Percentiles rank a stretch among this genome's conserved stretches.
phyloP scores from a whole-genome alignment of 805 yeast species.

The Clavispora phyllophila region DNA sequence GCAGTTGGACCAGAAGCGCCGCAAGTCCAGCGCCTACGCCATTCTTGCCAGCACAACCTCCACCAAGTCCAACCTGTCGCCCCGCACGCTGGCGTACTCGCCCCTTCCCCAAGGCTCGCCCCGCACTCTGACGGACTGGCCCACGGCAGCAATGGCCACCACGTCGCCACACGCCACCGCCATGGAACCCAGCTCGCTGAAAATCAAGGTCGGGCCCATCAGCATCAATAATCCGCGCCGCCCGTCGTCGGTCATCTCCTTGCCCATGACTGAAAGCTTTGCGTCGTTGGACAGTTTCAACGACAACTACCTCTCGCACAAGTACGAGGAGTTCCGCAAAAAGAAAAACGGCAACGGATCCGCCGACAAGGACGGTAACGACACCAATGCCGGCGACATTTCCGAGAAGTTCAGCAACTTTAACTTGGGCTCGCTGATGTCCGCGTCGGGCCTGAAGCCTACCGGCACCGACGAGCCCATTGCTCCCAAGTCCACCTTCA shows the following conservation, averaged over 20 bases:
- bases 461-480: neutral
- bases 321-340: conserved; percentile 29
- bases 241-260: conserved; percentile 65
- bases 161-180: neutral
- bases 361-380: neutral
- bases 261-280: conserved; percentile 69
- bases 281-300: conserved; percentile 73
- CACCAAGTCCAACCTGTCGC: neutral
- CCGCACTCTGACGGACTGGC: neutral
- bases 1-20: conserved; percentile 34
- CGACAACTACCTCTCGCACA: conserved; percentile 45
- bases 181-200: conserved; percentile 2
- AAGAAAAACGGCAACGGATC: conserved; percentile 4
- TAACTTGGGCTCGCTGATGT: conserved; percentile 35
- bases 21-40: conserved; percentile 20
- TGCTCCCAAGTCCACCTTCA: conserved; percentile 3
- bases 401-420: conserved; percentile 32
- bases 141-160: neutral
- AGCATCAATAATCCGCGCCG: conserved; percentile 20
- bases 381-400: conserved; percentile 6
- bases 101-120: neutral
- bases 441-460: conserved; percentile 5
- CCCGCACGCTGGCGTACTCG: neutral
- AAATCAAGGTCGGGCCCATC: conserved; percentile 33
- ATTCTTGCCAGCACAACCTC: neutral